phyloP scores from a whole-genome alignment of 257 asterid species.

The Ehretia macrophylla region DNA sequence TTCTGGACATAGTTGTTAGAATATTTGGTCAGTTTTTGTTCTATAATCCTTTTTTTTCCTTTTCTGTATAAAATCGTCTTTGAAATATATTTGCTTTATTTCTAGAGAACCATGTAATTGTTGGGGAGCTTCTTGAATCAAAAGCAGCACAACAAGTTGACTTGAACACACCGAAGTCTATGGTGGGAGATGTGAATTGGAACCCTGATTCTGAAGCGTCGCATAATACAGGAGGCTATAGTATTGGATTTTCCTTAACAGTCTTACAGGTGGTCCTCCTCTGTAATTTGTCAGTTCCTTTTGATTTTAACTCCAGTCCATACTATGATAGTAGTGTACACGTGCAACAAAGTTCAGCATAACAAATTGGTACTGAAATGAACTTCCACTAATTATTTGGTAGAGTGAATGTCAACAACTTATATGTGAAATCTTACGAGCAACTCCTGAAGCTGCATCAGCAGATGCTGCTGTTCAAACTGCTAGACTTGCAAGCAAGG shows the following conservation, averaged over 20 bases:
- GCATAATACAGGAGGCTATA: conserved; percentile 88
- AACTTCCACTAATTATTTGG: neutral
- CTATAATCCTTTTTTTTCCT: conserved; percentile 18
- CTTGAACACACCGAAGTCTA: conserved; percentile 84
- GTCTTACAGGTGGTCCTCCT: conserved; percentile 74
- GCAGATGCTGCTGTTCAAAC: conserved; percentile 99
- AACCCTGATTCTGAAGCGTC: conserved; percentile 76
- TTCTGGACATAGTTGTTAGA: conserved; percentile 72
- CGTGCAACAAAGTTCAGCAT: conserved; percentile 2
- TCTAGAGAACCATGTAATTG: conserved; percentile 97
- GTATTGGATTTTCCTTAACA: conserved; percentile 79
- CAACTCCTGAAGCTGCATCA: conserved; percentile 99
- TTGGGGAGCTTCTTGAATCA: conserved; percentile 93
- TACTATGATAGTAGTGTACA: neutral
- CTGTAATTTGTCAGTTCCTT: conserved; percentile 18
- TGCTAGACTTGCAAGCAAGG: conserved; percentile 90
- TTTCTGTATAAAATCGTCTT: conserved; percentile 3
- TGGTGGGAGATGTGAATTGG: conserved; percentile 74
- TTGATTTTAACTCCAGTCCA: neutral
- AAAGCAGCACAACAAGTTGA: conserved; percentile 81
- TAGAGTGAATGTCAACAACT: conserved; percentile 99
- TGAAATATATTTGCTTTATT: conserved; percentile 1
- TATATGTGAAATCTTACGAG: conserved; percentile 96
- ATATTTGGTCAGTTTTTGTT: conserved; percentile 61
- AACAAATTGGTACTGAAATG: conserved; percentile 11